Percentiles rank a stretch among this genome's conserved stretches.
Conservation (phyloP, 2,329 filamentous ascomycete genomes). For the Grosmannia serpens region DNA sequence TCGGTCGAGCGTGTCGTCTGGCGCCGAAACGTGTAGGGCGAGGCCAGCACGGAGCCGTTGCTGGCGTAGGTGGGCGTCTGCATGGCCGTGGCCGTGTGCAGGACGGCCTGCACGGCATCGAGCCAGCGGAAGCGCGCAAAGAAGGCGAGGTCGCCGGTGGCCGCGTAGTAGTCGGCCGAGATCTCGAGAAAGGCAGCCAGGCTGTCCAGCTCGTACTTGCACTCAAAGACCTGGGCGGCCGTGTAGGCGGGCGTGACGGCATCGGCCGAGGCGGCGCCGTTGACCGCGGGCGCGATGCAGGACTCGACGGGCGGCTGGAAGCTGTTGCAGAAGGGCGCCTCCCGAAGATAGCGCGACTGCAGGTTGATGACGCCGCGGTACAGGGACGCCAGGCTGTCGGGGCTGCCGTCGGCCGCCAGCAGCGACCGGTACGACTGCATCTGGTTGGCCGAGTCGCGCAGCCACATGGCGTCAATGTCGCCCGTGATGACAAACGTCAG, state of each 20-base stretch:
- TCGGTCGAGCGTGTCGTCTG: constrained; percentile 64
- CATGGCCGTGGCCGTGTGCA: constrained; percentile 59
- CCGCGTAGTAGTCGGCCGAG: constrained; percentile 65
- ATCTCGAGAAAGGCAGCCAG: constrained; percentile 78
- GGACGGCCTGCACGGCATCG: constrained; percentile 55
- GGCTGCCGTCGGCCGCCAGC: constrained; percentile 33
- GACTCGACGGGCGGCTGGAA: constrained; percentile 82
- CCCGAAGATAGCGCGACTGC: constrained; percentile 58
- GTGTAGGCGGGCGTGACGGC: constrained; percentile 53
- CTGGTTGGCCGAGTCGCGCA: constrained; percentile 44
- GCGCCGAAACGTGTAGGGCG: constrained; percentile 67
- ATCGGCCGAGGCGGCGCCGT: constrained; percentile 50
- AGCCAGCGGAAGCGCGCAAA: constrained; percentile 67
- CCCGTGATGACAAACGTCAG: constrained; percentile 56
- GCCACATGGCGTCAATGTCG: constrained; percentile 23
- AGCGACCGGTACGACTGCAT: constrained; percentile 62
- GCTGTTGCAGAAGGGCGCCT: constrained; percentile 79
- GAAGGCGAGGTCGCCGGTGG: constrained; percentile 60
- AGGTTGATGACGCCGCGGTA: constrained; percentile 68
- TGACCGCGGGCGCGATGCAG: constrained; percentile 44
- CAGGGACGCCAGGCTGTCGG: constrained; percentile 52
- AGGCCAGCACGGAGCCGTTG: constrained; percentile 41
- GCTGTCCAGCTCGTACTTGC: constrained; percentile 92
- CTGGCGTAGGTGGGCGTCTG: constrained; percentile 60
- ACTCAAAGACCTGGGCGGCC: constrained; percentile 69